A percentile compares a stretch with the other conserved stretches of the same genome.
Evolutionary conservation across 331 rosid species (phyloP).

Genomic region (Malus hybrid): DNA sequence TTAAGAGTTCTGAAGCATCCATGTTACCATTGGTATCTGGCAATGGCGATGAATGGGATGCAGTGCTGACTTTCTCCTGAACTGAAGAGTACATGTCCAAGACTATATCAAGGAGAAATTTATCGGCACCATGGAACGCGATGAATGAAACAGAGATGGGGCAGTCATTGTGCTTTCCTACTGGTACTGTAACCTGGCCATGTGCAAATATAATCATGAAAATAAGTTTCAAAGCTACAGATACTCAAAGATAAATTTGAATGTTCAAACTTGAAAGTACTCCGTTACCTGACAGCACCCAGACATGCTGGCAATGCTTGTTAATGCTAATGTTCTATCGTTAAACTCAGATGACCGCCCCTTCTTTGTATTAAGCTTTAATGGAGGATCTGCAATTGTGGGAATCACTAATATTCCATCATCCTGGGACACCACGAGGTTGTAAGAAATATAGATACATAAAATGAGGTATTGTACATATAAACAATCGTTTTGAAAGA

Average conservation of each 20-base stretch:
- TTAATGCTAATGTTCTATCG: constrained; percentile 27
- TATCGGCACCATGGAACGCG: constrained; percentile 38
- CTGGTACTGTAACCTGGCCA: constrained; percentile 35
- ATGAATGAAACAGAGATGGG: constrained; percentile 41
- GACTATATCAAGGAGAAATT: constrained; percentile 47
- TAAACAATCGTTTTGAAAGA: not conserved
- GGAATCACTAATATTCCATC: constrained; percentile 44
- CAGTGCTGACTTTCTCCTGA: constrained; percentile 30
- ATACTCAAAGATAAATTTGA: not conserved
- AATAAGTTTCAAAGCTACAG: not conserved
- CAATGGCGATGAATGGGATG: constrained; percentile 19
- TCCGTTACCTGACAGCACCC: constrained; percentile 39
- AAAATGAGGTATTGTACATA: not conserved
- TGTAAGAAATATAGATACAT: not conserved
- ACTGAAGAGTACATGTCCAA: constrained; percentile 34
- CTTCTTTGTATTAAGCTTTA: constrained; percentile 23
- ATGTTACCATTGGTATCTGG: constrained; percentile 35
- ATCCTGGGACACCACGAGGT: constrained; percentile 17
- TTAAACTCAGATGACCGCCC: constrained; percentile 25
- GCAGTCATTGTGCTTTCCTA: constrained; percentile 35
- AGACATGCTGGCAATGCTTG: constrained; percentile 47
- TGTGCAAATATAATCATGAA: not conserved
- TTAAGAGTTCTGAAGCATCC: constrained; percentile 45
- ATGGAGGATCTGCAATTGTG: constrained; percentile 39
- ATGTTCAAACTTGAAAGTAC: not conserved